Percentiles rank a stretch among this genome's conserved stretches.
These are phyloP conservation scores for Apiospora sp. DNA, from an alignment of 2,329 filamentous ascomycete species.

Conservation along the genomic window DNA sequence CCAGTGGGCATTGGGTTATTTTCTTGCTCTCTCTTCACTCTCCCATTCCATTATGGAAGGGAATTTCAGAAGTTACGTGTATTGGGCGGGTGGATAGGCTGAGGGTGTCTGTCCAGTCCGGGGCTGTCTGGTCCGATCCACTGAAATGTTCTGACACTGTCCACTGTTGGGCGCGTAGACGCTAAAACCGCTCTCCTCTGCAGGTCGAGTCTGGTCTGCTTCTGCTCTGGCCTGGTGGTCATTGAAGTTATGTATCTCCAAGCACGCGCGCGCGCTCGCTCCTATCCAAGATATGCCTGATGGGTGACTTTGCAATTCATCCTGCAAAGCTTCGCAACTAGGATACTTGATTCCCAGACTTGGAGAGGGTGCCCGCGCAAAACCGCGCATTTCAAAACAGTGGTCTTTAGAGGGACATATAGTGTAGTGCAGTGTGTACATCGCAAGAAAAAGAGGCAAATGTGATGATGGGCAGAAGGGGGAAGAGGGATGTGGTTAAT, in stretches of 20 bases:
- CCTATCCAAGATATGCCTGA: constrained; percentile 19
- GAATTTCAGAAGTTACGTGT: constrained; percentile 42
- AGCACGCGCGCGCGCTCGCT: neutral
- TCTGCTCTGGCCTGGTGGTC: neutral
- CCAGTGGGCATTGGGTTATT: neutral
- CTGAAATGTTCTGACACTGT: constrained; percentile 18
- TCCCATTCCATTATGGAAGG: constrained; percentile 36
- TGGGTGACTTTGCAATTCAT: constrained; percentile 29
- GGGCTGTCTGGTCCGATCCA: constrained; percentile 9
- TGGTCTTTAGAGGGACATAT: neutral
- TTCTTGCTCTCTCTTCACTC: constrained; percentile 33
- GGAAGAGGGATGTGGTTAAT: constrained; percentile 24
- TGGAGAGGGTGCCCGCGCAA: constrained; percentile 7
- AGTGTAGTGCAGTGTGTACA: constrained; percentile 2
- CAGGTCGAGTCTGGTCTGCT: neutral
- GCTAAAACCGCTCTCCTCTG: constrained; percentile 13
- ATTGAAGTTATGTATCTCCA: constrained; percentile 1
- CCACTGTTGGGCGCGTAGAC: constrained; percentile 5
- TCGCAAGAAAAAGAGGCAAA: neutral
- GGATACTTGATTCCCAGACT: constrained; percentile 8
- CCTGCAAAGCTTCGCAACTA: constrained; percentile 25
- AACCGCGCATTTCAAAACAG: constrained; percentile 20
- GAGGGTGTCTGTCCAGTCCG: constrained; percentile 8
- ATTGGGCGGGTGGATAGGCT: constrained; percentile 5
- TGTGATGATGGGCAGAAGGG: neutral